A percentile compares a stretch with the other conserved stretches of the same genome.
Evolutionary conservation across 2,329 filamentous ascomycete species (phyloP).

Genomic region (Ramularia endophylla): DNA sequence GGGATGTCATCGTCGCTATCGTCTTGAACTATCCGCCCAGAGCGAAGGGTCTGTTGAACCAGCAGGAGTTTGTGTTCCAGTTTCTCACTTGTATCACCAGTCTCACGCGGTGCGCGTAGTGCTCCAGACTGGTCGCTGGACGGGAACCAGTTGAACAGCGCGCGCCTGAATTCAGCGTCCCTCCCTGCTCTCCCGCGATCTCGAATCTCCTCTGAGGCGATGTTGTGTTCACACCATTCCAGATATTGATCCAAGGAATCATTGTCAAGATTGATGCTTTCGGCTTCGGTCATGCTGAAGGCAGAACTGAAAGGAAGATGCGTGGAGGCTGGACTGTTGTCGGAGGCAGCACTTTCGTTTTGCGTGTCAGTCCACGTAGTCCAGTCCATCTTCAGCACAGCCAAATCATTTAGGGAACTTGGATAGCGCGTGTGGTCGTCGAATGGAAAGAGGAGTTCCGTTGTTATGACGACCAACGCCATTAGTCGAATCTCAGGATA

Average conservation of each 20-base stretch:
- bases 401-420: constrained; percentile 48
- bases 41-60: constrained; percentile 39
- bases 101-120: constrained; percentile 9
- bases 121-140: constrained; percentile 5
- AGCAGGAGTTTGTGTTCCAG: constrained; percentile 32
- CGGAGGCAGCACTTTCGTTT: constrained; percentile 3
- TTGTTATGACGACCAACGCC: constrained; percentile 64
- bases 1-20: constrained; percentile 27
- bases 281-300: constrained; percentile 53
- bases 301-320: constrained; percentile 35
- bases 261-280: constrained; percentile 57
- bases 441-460: constrained; percentile 75
- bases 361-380: constrained; percentile 54
- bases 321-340: neutral
- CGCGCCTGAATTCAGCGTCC: constrained; percentile 36
- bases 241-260: constrained; percentile 67
- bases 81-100: constrained; percentile 18
- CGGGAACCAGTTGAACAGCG: constrained; percentile 40
- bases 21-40: constrained; percentile 34
- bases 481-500: constrained; percentile 72
- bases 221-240: constrained; percentile 69
- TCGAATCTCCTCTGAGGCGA: constrained; percentile 44
- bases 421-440: constrained; percentile 51
- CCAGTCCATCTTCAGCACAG: constrained; percentile 66
- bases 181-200: constrained; percentile 27